Evolutionary conservation across 2,329 filamentous ascomycete species (phyloP).

Genomic region (Colletotrichum theobromicola): DNA sequence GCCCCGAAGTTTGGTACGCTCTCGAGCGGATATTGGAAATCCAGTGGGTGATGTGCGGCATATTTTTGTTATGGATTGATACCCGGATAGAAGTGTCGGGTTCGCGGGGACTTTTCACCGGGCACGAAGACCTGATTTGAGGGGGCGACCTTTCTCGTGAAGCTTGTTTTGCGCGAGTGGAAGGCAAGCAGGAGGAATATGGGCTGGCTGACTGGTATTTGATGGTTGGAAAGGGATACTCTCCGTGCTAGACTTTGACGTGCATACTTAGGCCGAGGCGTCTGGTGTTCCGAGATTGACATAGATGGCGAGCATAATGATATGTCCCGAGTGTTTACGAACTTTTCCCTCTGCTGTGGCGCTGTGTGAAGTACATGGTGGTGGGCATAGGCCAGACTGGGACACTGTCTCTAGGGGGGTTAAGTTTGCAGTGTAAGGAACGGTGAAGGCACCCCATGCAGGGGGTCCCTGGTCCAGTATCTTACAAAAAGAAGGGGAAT

Average conservation of each 20-base stretch:
- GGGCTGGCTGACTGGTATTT: neutral
- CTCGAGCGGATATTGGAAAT: neutral
- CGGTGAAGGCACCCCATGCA: too few species aligned
- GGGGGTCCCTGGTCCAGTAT: too few species aligned
- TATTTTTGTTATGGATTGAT: constrained; percentile 8
- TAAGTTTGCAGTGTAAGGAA: too few species aligned
- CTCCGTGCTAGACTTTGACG: constrained; percentile 16
- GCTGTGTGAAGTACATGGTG: too few species aligned
- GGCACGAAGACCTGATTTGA: neutral
- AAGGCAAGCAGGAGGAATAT: neutral
- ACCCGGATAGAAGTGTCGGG: constrained; percentile 20
- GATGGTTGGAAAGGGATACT: neutral
- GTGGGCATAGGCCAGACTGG: too few species aligned
- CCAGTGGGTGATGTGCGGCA: neutral
- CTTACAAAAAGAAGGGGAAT: too few species aligned
- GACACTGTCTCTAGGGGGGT: too few species aligned
- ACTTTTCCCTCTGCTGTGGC: neutral
- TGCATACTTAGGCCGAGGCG: constrained; percentile 15
- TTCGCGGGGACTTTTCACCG: neutral
- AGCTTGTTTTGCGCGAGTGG: neutral
- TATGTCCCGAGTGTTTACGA: neutral
- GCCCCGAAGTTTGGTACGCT: neutral
- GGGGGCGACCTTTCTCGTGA: neutral
- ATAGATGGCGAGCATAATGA: constrained; percentile 23
- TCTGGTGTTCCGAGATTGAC: constrained; percentile 20